These are phyloP conservation scores for Elaeis oleifera DNA, from an alignment of 202 grass and related monocot genomes.

Conservation along the genomic window DNA sequence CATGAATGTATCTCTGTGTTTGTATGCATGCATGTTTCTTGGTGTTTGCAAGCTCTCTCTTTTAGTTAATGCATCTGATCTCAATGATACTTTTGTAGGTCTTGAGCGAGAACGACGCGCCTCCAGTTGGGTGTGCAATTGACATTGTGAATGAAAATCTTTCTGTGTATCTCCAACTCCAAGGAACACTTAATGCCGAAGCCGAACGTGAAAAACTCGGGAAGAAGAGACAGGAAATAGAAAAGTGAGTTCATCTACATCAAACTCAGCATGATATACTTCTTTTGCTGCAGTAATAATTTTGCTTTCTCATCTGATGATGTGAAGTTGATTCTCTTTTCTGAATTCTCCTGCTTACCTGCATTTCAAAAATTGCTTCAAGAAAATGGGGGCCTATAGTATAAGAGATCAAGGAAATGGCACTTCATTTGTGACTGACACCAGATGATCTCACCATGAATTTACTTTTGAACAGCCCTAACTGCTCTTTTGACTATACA, in stretches of 20 bases:
- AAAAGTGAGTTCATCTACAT: constrained; percentile 38
- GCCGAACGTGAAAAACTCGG: constrained; percentile 70
- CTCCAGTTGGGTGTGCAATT: constrained; percentile 60
- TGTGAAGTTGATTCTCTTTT: no score
- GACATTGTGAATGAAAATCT: constrained; percentile 77
- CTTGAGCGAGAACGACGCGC: constrained; percentile 45
- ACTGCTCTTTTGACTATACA: no score
- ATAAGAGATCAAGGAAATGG: no score
- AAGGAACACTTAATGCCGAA: constrained; percentile 74
- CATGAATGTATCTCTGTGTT: no score
- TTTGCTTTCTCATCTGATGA: neutral
- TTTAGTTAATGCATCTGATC: neutral
- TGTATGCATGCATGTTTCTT: no score
- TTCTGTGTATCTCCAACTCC: constrained; percentile 82
- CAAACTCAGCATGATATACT: neutral
- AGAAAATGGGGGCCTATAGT: no score
- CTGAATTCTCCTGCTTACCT: no score
- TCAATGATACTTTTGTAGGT: constrained; percentile 35
- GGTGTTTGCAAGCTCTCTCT: neutral
- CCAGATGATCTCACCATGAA: no score
- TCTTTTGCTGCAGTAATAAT: neutral
- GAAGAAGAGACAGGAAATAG: constrained; percentile 66
- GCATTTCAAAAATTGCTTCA: no score
- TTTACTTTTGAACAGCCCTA: no score
- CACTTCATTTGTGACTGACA: no score